Conservation (phyloP, 2,329 filamentous ascomycete genomes). For the Penicillium sp. region DNA sequence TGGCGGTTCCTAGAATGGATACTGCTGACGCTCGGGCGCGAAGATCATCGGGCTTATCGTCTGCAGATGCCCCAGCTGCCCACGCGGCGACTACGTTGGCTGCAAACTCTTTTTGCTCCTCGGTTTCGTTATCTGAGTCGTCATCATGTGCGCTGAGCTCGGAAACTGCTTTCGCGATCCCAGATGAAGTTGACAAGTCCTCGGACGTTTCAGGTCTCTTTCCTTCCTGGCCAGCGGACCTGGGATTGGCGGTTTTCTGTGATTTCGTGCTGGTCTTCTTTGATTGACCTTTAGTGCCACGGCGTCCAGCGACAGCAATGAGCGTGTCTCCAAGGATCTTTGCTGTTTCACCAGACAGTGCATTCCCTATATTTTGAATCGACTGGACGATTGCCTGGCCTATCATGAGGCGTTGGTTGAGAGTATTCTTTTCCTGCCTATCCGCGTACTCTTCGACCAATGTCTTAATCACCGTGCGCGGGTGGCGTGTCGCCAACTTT, state of each 20-base stretch:
- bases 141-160: slow-evolving; percentile 19
- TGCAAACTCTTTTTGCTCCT: slow-evolving; percentile 35
- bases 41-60: slow-evolving; percentile 46
- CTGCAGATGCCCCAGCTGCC: slow-evolving; percentile 40
- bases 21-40: slow-evolving; percentile 46
- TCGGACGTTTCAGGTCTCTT: slow-evolving; percentile 27
- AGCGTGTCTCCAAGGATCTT: slow-evolving; percentile 42
- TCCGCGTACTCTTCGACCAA: slow-evolving; percentile 45
- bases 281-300: slow-evolving; percentile 39
- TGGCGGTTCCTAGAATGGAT: slow-evolving; percentile 45
- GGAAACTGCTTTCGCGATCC: slow-evolving; percentile 6
- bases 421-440: slow-evolving; percentile 34
- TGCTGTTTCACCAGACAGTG: slow-evolving; percentile 39
- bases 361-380: slow-evolving; percentile 43
- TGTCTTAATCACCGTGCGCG: slow-evolving; percentile 43
- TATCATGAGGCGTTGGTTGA: slow-evolving; percentile 45
- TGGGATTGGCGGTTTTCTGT: slow-evolving; percentile 23
- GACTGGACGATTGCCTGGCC: slow-evolving; percentile 46
- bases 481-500: slow-evolving; percentile 43
- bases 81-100: slow-evolving; percentile 44
- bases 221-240: slow-evolving; percentile 18
- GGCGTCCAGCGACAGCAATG: slow-evolving; percentile 42
- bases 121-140: slow-evolving; percentile 38
- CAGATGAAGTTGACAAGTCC: slow-evolving; percentile 33
- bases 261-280: slow-evolving; percentile 32